Base-by-base conservation (phyloP, 768 basidiomycete genomes). In the Nevesoporus exiguus region DNA sequence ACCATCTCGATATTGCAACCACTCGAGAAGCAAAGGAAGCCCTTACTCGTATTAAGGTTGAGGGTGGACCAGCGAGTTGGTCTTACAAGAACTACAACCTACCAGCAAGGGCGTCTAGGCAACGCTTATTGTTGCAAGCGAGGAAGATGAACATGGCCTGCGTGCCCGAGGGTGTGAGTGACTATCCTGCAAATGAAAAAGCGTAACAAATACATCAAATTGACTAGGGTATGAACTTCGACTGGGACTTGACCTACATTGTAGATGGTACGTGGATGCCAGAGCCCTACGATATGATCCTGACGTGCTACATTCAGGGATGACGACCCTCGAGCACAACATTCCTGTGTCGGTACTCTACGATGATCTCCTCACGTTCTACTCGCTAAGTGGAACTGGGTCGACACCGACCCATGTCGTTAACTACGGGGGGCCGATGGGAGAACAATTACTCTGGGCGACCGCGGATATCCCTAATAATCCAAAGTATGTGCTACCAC, bases 41-140 rank as follows among this genome's bases (percentile, higher is more conserved):
- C 3, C 75, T 90, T 36, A 70, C 77, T 9, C 79, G 88, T 53
- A 82, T 89, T 63, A 87, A 86, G 58, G 84, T 74, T 4, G 87
- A 90, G 65, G 87, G 85, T 30, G 88, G 88, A 4, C 78, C 81
- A 13, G 78, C 81, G 1, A 81, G 79, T 56, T 85, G 84, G 60
- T 88, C 86, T 8, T 89, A 90, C 66, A 90, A 90, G 71, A 90
- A 88, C 58, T 89, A 90, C 59, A 85, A 86, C 55, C 62, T 86
- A 17, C 86, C 88, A 17, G 80, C 80, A 22, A 77, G 84, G 17
- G 85, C 86, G 27, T 84, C 87, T 15, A 76, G 87, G 14, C 87
- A 88, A 62, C 73, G 86, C 30, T 69, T 89, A 46, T 69, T 89
- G 22, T 72, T 78, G 13, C 82, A 81, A 34, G 85, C 85, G 11